phyloP scores from a whole-genome alignment of 192 early-diverging fungal species.

The Mortierella claussenii region DNA sequence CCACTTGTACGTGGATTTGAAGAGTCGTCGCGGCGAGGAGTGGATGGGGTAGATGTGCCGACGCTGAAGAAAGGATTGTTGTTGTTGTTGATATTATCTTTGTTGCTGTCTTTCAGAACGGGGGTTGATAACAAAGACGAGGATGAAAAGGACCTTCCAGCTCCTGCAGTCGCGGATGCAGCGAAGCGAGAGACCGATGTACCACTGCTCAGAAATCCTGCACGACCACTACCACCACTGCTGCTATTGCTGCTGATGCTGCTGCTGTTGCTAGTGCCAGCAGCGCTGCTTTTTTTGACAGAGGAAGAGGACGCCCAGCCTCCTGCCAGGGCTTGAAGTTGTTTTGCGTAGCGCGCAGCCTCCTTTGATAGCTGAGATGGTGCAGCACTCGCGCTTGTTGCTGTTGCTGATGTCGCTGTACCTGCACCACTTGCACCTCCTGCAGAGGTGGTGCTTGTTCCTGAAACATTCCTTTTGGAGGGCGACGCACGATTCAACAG shows the following conservation, averaged over 20 bases:
- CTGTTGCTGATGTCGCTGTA: neutral
- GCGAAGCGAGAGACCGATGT: constrained; percentile 11
- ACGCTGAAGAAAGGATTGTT: neutral
- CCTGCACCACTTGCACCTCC: constrained; percentile 7
- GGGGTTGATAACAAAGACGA: neutral
- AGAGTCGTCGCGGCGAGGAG: neutral
- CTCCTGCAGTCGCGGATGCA: constrained; percentile 21
- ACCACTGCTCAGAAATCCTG: constrained; percentile 3
- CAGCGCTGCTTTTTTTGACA: neutral
- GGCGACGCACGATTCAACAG: too few relatives aligned
- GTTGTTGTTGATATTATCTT: constrained; percentile 14
- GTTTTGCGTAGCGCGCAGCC: constrained; percentile 13
- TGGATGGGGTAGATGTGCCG: neutral
- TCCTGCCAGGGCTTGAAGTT: neutral
- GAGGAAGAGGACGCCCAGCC: constrained; percentile 2
- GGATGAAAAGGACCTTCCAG: neutral
- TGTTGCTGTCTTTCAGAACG: constrained; percentile 15
- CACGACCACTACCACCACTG: neutral
- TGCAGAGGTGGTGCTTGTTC: neutral
- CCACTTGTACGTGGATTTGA: too few relatives aligned
- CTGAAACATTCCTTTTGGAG: neutral
- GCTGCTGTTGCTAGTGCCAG: neutral
- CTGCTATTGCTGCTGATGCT: neutral
- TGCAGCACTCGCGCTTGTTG: neutral
- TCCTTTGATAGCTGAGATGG: constrained; percentile 18